Evolutionary conservation across 495 filamentous ascomycete genomes (phyloP), one percentile per base, ranked within the genome.

Genomic region (Usnea hakonensis): DNA sequence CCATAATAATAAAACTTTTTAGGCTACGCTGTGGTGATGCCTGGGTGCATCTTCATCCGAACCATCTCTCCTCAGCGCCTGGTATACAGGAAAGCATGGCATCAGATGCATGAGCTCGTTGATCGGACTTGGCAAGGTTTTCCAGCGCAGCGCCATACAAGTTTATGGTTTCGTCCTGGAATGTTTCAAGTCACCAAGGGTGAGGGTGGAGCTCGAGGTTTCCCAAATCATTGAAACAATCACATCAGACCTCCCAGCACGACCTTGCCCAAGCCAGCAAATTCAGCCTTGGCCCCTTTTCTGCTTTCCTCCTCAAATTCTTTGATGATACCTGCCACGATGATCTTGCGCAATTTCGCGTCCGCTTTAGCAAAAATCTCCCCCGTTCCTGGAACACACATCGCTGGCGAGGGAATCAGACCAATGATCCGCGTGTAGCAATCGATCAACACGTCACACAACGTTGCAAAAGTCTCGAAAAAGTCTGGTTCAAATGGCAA

Each of bases 401-500:
- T 78, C 5, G 83, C 77, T 3, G 91, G 84, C 1, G 82, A 81
- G 33, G 84, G 77, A 44, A 97, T 77, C 55, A 97, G 77, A 26
- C 74, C 76, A 69, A 93, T 76, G 26, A 97, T 83, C 37, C 86
- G 81, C 55, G 85, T 85, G 74, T 99, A 99, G 67, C 85, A 89
- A 68, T 97, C 94, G 65, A 96, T 95, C 61, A 99, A 75, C 3
- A 95, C 89, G 72, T 99, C 95, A 75, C 94, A 97, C 30, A 99
- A 78, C 11, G 94, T 97, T n/a, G 91, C 88, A 73, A 97, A 97
- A 0, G 90, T 95, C 75, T 95, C 90, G 72, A 91, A 95, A 70
- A 95, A 99, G 73, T 99, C 94, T 13, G 93, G 93, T 55, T 97
- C 94, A 69, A 99, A 99, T 0, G 94, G 94, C 56, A 97, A 76